Evolutionary conservation across 108 stramenopile genomes (phyloP), one percentile per base, ranked within the genome.

Genomic region (Nitzschia palea): DNA sequence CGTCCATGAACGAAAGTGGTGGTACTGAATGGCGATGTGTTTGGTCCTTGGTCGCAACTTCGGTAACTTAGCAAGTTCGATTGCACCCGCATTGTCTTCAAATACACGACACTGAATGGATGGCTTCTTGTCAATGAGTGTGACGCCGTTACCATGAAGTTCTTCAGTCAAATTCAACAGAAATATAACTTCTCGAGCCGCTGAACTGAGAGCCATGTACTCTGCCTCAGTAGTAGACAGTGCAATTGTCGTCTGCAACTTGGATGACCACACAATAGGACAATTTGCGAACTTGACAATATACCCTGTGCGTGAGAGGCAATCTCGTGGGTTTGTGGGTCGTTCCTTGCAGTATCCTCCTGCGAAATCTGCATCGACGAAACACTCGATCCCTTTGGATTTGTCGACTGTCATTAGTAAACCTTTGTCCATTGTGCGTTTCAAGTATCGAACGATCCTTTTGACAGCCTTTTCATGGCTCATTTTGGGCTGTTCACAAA

Each of bases 311-410:
- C 74, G 61, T 12, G 78, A 79, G n/a, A n/a, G n/a, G n/a, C n/a
- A n/a, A n/a, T n/a, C n/a, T n/a, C n/a, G n/a, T n/a, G n/a, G n/a
- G n/a, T n/a, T n/a, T n/a, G n/a, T n/a, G n/a, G n/a, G n/a, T 50
- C 22, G 15, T n/a, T 50, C 48, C 22, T 10, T 9, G 5, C n/a
- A 12, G 14, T 48, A 84, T 14, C 80, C 50, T 3, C 83, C 77
- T 32, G 83, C 74, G 70, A 82, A 82, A 36, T 85, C 74, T 3
- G 80, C 73, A 44, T 84, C 79, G 17, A 73, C 71, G 53, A 54
- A 78, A 34, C 69, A 78, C 25, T 81, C 74, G 30, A 84, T 55
- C 23, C 29, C 15, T 10, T 66, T 12, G 12, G 55, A 20, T 18
- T 36, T 29, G 44, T 2, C 42, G 22, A 62, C 50, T 1, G 18